Evolutionary conservation across 1,284 basidiomycete genomes (phyloP), one percentile per base, ranked within the genome.

Genomic region (Hortiboletus rubellus): DNA sequence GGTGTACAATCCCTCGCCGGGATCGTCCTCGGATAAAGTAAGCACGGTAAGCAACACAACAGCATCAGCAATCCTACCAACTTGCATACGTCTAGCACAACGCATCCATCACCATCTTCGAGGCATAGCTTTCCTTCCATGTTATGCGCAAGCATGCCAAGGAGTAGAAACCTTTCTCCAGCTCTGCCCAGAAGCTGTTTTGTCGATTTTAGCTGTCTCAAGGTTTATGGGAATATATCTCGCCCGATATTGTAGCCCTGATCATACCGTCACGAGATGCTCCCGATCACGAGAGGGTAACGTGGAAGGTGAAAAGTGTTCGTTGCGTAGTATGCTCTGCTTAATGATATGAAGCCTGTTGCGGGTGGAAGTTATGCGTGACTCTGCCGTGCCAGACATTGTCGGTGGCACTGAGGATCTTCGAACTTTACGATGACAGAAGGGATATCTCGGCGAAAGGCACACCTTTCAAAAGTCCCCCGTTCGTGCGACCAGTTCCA

Each of bases 1-100:
- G 0, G 96, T 98, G 69, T 98, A 99, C 15, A 99, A 75, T 1
- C 97, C 97, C 71, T 98, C 96, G 45, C 95, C 94, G 7, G 96
- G 96, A 59, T 87, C 84, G 59, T 93, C 91, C 94, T 95, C 61
- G 46, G 50, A 44, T 31, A 57, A 38, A 48, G 51, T 61, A 46
- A 67, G 44, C 33, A 40, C n/a, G 7, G 27, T 22, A 45, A 38
- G 22, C 7, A 17, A 49, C 37, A 34, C 17, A 18, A 51, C 27
- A 30, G 43, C 14, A 17, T n/a, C 11, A 37, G 14, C 1, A 44
- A 34, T 74, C 87, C 69, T 64, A 96, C 95, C 44, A 96, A 82
- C 65, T 91, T 87, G 6, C 89, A 85, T 66, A 98, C 89, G 71
- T 99, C 95, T 33, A 99, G 79, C 51, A 87, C 88, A 1, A 99